These are phyloP conservation scores for Posidonia oceanica DNA, from an alignment of 116 monocot genomes.

Conservation along the genomic window DNA sequence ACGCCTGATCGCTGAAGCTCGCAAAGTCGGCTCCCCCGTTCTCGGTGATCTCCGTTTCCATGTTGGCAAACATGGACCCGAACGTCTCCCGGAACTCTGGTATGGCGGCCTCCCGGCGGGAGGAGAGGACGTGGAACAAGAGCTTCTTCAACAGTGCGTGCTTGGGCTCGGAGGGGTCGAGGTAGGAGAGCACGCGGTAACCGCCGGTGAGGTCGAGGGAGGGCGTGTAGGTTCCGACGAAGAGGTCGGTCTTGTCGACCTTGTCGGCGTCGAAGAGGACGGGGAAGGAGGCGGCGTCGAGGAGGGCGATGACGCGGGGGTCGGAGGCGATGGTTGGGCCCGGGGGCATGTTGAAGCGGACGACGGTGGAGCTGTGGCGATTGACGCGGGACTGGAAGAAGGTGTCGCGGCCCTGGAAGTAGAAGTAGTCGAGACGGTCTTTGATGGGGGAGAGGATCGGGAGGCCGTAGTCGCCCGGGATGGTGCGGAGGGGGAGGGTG, in stretches of 20 bases:
- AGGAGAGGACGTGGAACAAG: constrained; percentile 34
- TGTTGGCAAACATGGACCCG: constrained; percentile 13
- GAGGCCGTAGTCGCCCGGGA: constrained; percentile 38
- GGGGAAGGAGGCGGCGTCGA: constrained; percentile 44
- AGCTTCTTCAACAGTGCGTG: constrained; percentile 37
- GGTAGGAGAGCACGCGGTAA: constrained; percentile 45
- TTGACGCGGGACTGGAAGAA: constrained; percentile 32
- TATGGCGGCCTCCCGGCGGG: constrained; percentile 17
- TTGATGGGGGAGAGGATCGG: constrained; percentile 24
- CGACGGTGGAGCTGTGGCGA: constrained; percentile 32
- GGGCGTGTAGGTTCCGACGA: constrained; percentile 56
- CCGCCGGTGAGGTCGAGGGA: constrained; percentile 45
- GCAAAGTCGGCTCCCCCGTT: constrained; percentile 30
- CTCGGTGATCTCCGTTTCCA: constrained; percentile 24
- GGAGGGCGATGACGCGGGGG: constrained; percentile 39
- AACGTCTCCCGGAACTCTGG: constrained; percentile 31
- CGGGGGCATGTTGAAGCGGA: constrained; percentile 53
- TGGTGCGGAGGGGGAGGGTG: constrained; percentile 20
- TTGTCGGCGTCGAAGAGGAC: constrained; percentile 49
- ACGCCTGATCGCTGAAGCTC: constrained; percentile 22
- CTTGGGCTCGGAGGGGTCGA: constrained; percentile 47
- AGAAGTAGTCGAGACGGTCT: constrained; percentile 33
- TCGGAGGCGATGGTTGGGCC: constrained; percentile 39
- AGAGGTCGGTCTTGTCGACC: constrained; percentile 52
- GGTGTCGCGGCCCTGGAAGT: constrained; percentile 29